Base-by-base conservation (phyloP, 2,329 filamentous ascomycete genomes). In the Arthrobotrys conoides region DNA sequence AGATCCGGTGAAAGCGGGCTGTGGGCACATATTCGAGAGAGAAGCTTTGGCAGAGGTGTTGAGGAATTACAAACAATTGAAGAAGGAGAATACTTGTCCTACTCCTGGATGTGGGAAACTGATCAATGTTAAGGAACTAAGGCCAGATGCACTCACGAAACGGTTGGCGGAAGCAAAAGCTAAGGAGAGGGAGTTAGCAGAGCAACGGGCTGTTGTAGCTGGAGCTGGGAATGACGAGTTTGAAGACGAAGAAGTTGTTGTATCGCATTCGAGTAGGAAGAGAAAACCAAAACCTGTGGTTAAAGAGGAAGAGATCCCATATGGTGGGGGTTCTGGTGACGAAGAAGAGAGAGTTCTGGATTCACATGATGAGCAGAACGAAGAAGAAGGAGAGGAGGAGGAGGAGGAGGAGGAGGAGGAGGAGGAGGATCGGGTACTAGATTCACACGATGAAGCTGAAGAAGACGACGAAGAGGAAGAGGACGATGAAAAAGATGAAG, bases 281-380 rank as follows among this genome's bases (percentile, higher is more conserved):
- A 72, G 33, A 63, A 67, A 64, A 12, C 48, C 51, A 20, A 71
- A 48, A 22, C 18, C 55, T n/a, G 55, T 18, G 30, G 12, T 59
- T 10, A 53, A 64, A 27, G 69, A 65, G n/a, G 70, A 75, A 9
- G 76, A 79, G 27, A 69, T 75, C 18, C 76, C 70, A 16, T 75
- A 75, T 63, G 70, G 64, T 46, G 38, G 41, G 2, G 76, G 57
- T 36, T 27, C 44, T 33, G 67, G 24, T 18, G 44, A 14, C 8
- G 53, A 53, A n/a, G 63, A 65, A 14, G 68, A 69, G 22, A 65
- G 20, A 24, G 66, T 38, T 24, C 46, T 18, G 30, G 73, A 71
- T n/a, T 44, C 18, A 3, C 36, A 51, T 12, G 46, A 69, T 49
- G 75, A 72, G 18, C 30, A 63, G 10, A 48, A 75, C 3, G 65